Base-by-base conservation (phyloP, 305 asterid species). In the Fraxinus sp. region DNA sequence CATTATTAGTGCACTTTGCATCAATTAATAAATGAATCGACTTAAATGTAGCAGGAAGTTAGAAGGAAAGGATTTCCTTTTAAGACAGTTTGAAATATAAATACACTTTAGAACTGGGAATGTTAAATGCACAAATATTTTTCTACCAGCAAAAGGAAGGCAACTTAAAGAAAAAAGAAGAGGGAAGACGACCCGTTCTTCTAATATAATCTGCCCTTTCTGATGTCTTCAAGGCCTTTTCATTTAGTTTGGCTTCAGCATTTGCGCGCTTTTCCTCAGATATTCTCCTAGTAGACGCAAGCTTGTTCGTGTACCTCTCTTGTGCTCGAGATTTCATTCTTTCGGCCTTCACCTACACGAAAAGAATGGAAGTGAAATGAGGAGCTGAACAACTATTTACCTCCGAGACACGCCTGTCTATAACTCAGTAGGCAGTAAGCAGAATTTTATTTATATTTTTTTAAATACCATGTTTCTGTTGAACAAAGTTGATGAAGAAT, bases 231-330 rank as follows among this genome's bases (percentile, higher is more conserved):
- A 89, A 86, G 0, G 93, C 95, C 32, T 91, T 92, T 55, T 92
- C 94, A 30, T 90, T 92, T 20, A 94, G 90, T 79, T 94, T 90
- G 11, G 97, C 91, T 70, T 94, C 98, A 2, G 98, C 98, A 37
- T 91, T 92, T 4, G 95, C 94, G 0, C 97, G 89, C 86, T 90
- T 92, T 74, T 94, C 99, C 91, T 96, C 98, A 0, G 97, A 97
- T 80, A 91, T 92, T 82, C 97, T 91, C 79, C 91, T 88, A 0
- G 93, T 86, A 7, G 96, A 83, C 7, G 97, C 95, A 26, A 93
- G 82, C 77, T 86, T 93, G 78, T 90, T 94, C 11, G 86, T 86
- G 86, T 87, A 91, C 87, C 88, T 91, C 84, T 96, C 97, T 43
- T 94, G 93, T 33, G 98, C 97, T 80, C 97, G 87, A 0, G 93